Evolutionary conservation across 2,329 filamentous ascomycete species (phyloP).

Genomic region (Microcyclospora tardicrescens): DNA sequence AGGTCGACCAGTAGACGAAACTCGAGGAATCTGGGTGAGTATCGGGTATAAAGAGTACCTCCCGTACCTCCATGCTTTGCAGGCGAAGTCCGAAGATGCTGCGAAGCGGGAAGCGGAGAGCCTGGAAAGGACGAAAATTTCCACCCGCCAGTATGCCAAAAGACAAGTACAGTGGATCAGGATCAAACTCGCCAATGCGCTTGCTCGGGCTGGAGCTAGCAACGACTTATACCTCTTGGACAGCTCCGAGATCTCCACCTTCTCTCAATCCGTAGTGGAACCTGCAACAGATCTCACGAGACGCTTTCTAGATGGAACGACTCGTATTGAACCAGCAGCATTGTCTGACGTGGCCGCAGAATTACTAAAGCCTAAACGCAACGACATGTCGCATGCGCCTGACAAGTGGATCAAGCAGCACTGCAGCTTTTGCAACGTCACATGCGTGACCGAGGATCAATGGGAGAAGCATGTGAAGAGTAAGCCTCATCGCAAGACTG

Average conservation of each 20-base stretch:
- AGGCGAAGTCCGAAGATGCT: slow-evolving; percentile 28
- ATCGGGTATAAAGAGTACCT: slow-evolving; percentile 93
- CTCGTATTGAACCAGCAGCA: slow-evolving; percentile 31
- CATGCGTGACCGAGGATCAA: slow-evolving; percentile 42
- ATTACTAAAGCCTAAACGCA: slow-evolving; percentile 45
- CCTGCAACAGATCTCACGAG: slow-evolving; percentile 51
- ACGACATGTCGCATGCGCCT: slow-evolving; percentile 29
- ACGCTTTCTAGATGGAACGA: slow-evolving; percentile 50
- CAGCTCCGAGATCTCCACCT: slow-evolving; percentile 54
- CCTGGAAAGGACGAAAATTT: slow-evolving; percentile 64
- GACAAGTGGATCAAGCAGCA: slow-evolving; percentile 40
- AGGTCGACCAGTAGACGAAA: slow-evolving; percentile 52
- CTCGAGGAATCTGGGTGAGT: slow-evolving; percentile 84
- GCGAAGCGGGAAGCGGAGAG: slow-evolving; percentile 44
- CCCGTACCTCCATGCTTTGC: slow-evolving; percentile 44
- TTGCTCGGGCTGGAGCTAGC: slow-evolving; percentile 40
- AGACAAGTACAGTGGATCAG: slow-evolving; percentile 80
- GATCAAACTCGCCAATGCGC: slow-evolving; percentile 60
- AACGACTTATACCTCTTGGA: slow-evolving; percentile 66
- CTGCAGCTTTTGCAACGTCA: slow-evolving; percentile 58
- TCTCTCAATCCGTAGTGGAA: slow-evolving; percentile 49
- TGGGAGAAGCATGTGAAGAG: slow-evolving; percentile 46
- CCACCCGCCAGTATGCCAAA: slow-evolving; percentile 77
- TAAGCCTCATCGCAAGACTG: slow-evolving; percentile 35
- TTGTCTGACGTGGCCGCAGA: slow-evolving; percentile 45